Evolutionary conservation across 2,329 filamentous ascomycete genomes (phyloP), one percentile per base, ranked within the genome.

Genomic region (Teratosphaeria zuluensis): DNA sequence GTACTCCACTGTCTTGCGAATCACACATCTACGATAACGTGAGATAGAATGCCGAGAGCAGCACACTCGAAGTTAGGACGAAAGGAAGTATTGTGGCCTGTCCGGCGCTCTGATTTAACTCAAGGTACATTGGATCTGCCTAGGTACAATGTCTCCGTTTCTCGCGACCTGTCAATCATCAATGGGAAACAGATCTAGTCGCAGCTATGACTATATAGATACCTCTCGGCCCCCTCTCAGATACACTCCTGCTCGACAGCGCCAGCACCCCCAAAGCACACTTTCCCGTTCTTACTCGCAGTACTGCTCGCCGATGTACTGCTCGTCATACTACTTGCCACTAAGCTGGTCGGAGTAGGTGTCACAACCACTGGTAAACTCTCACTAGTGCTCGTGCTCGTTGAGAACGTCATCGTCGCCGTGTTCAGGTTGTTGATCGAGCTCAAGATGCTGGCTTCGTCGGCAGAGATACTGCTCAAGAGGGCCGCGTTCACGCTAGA

Each of bases 181-280:
- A 35, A 2, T 6, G 14, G 6, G 2, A 14, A 35, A 2, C 2
- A 35, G 33, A 35, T 35, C 33, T 14, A 35, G 33, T 14, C 33
- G 7, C 24, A 28, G 24, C 24, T 28, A 28, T 4, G 4, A 28
- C 24, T 28, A 28, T 28, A n/a, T 14, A 2, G 6, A 11, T 9
- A 35, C 7, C 33, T 2, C 7, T 14, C 14, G 14, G 6, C 12
- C n/a, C 14, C 16, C 16, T 53, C 48, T 56, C 31, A 30, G 11
- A 59, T 19, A 42, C 58, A 59, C n/a, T 59, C 32, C 30, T 35
- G 33, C 51, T 30, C 16, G 14, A 59, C 58, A n/a, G 58, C 58
- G 11, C 55, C 55, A 11, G 48, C 28, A n/a, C 55, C 58, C 6
- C 58, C 58, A 42, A 59, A 46, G 32, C 55, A 57, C 21, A 57